phyloP scores from a whole-genome alignment of 768 basidiomycete genomes.

The Lyophyllum decastes region DNA sequence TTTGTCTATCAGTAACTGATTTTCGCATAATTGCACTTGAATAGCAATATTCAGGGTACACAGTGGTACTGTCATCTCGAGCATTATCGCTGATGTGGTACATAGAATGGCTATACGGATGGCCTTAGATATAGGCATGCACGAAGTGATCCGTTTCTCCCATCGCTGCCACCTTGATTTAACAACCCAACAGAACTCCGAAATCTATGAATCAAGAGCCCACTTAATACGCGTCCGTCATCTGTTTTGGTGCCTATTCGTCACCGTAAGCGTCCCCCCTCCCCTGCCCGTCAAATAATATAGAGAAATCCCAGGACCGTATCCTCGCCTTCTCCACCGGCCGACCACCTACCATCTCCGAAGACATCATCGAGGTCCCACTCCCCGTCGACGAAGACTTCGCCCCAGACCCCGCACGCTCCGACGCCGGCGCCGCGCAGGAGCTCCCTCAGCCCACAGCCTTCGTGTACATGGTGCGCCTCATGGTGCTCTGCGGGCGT shows the following conservation, averaged over 20 bases:
- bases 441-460: constrained; percentile 14
- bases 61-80: neutral
- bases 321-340: constrained; percentile 16
- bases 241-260: constrained; percentile 19
- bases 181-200: constrained; percentile 4
- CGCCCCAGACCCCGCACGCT: constrained; percentile 8
- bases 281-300: no score
- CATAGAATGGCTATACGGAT: constrained; percentile 19
- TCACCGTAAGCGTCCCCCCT: constrained; percentile 3
- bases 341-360: constrained; percentile 13
- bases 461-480: constrained; percentile 13
- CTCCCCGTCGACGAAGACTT: constrained; percentile 18
- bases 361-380: constrained; percentile 18
- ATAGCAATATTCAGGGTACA: constrained; percentile 19
- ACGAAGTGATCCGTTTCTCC: constrained; percentile 5
- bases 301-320: constrained; percentile 5
- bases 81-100: neutral
- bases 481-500: constrained; percentile 15
- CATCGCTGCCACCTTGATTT: no score
- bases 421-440: constrained; percentile 1
- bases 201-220: constrained; percentile 10
- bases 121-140: constrained; percentile 17
- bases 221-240: constrained; percentile 15
- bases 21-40: neutral
- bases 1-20: neutral